phyloP scores from a whole-genome alignment of 2,329 filamentous ascomycete genomes.

The Albophoma yamanashiensis region DNA sequence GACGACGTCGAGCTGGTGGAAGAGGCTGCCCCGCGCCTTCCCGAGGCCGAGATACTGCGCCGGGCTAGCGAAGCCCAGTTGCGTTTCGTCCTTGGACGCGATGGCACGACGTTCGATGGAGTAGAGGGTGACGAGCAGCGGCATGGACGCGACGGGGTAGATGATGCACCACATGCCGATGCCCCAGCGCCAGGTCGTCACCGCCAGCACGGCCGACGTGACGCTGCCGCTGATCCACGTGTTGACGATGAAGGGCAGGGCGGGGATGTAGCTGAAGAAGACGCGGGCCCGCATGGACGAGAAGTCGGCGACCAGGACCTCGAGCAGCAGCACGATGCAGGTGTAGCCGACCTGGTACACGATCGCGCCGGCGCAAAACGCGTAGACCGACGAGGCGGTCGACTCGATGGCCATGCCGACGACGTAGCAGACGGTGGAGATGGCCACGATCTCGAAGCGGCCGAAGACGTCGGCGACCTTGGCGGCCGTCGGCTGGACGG shows the following conservation, averaged over 20 bases:
- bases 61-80: background rate
- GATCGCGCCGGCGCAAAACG: slow-evolving; percentile 42
- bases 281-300: slow-evolving; percentile 49
- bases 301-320: slow-evolving; percentile 50
- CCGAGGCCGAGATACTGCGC: slow-evolving; percentile 1
- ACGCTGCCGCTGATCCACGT: slow-evolving; percentile 54
- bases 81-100: background rate
- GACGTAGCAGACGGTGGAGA: slow-evolving; percentile 46
- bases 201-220: slow-evolving; percentile 34
- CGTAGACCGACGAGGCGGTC: slow-evolving; percentile 31
- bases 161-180: slow-evolving; percentile 55
- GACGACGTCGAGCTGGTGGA: slow-evolving; percentile 43
- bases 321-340: slow-evolving; percentile 42
- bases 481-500: slow-evolving; percentile 45
- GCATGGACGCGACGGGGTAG: slow-evolving; percentile 43
- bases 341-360: slow-evolving; percentile 51
- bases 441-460: slow-evolving; percentile 44
- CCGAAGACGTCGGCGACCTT: slow-evolving; percentile 56
- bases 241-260: slow-evolving; percentile 48
- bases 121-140: slow-evolving; percentile 35
- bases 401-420: slow-evolving; percentile 43
- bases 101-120: slow-evolving; percentile 16
- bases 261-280: slow-evolving; percentile 52
- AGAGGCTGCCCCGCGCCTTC: slow-evolving; percentile 32
- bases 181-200: slow-evolving; percentile 50